Percentiles rank a stretch among this genome's conserved stretches.
Evolutionary conservation across 2,329 filamentous ascomycete species (phyloP).

Genomic region (Penicillium psychrosexuale): DNA sequence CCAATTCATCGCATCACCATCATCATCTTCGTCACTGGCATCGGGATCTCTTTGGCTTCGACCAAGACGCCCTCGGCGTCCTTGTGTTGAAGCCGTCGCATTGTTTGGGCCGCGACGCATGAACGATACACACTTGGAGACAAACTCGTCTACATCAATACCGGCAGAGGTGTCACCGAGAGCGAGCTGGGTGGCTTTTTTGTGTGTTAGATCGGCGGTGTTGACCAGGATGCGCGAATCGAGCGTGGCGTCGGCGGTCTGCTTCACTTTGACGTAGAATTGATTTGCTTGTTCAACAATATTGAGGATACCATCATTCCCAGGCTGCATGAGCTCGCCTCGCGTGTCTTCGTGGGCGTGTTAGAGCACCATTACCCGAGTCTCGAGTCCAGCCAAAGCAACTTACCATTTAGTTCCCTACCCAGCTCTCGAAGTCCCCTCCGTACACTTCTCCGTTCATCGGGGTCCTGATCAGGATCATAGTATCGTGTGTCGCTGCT

Average conservation of each 20-base stretch:
- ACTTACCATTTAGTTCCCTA: slow-evolving; percentile 56
- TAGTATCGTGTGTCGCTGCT: slow-evolving; percentile 55
- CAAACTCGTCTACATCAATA: slow-evolving; percentile 85
- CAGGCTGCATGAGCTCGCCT: slow-evolving; percentile 66
- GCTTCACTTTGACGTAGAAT: slow-evolving; percentile 67
- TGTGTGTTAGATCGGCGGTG: slow-evolving; percentile 74
- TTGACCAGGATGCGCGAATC: slow-evolving; percentile 83
- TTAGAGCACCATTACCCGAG: slow-evolving; percentile 1
- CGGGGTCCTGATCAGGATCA: slow-evolving; percentile 77
- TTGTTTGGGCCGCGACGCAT: slow-evolving; percentile 69
- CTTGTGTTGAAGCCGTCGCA: slow-evolving; percentile 48
- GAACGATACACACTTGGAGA: slow-evolving; percentile 83
- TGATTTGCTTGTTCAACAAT: slow-evolving; percentile 65
- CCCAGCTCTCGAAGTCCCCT: slow-evolving; percentile 67
- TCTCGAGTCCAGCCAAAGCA: background rate
- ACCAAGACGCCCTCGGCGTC: slow-evolving; percentile 36
- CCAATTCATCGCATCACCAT: slow-evolving; percentile 83
- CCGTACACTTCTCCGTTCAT: slow-evolving; percentile 69
- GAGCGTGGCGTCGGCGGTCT: slow-evolving; percentile 85
- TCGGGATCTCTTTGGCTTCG: slow-evolving; percentile 46
- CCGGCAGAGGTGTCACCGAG: slow-evolving; percentile 70
- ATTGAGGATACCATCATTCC: slow-evolving; percentile 63
- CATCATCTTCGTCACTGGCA: slow-evolving; percentile 63
- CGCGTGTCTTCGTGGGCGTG: slow-evolving; percentile 56
- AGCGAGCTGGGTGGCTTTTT: slow-evolving; percentile 70